phyloP scores from a whole-genome alignment of 176 grass and related monocot genomes.

The Musa itinerans region DNA sequence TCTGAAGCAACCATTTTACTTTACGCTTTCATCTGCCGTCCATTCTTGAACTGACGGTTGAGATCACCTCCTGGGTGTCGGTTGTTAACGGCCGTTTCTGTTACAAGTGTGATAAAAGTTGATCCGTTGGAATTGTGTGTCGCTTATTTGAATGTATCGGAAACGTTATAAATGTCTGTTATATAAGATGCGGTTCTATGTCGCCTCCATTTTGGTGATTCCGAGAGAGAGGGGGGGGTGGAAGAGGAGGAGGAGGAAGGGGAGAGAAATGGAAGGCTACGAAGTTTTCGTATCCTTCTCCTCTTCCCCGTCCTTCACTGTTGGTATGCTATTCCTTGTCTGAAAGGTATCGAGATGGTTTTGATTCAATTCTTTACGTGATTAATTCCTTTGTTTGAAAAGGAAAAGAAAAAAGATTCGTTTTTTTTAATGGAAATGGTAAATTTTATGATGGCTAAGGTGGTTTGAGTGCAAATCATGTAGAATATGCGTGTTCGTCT shows the following conservation, averaged over 20 bases:
- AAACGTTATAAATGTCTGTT: too few species aligned
- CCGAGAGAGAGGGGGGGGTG: background rate
- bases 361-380: background rate
- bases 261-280: background rate
- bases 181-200: too few species aligned
- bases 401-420: too few species aligned
- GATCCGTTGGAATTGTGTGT: too few species aligned
- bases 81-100: too few species aligned
- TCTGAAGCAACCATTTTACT: too few species aligned
- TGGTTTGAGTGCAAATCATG: background rate
- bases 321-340: background rate
- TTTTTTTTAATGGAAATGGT: background rate
- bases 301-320: background rate
- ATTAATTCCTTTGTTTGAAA: background rate
- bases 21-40: too few species aligned
- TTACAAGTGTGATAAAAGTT: too few species aligned
- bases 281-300: slow-evolving; percentile 1
- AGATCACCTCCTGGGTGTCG: too few species aligned
- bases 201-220: background rate
- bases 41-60: too few species aligned
- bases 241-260: background rate
- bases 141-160: too few species aligned
- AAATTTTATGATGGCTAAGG: background rate
- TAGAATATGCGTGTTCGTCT: background rate
- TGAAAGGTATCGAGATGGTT: background rate